Evolutionary conservation across 225 moss, liverwort and hornwort genomes (phyloP), one percentile per base, ranked within the genome.

Genomic region (Thuidium tamariscinum): DNA sequence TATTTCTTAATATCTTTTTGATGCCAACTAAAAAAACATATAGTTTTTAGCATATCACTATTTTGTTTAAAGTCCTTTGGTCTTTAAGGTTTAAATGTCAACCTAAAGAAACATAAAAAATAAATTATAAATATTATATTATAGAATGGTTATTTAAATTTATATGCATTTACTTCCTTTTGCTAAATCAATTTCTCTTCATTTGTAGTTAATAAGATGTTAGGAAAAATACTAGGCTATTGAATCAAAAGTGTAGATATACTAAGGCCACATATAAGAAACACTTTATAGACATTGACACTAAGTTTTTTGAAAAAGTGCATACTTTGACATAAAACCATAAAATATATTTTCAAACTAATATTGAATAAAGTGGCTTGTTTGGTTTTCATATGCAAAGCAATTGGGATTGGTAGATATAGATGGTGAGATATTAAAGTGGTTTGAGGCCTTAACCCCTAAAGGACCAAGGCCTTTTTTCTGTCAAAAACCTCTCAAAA

Each of bases 201-300:
- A 52, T n/a, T 22, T n/a, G 4, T 32, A 49, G 11, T 73, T 32
- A 20, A 22, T 14, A 52, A 49, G 34, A 51, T 51, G 51, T 51
- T 34, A 74, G 5, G 16, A 48, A 1, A 32, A 32, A 32, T 19
- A 73, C 7, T 48, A 48, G 11, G 4, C 7, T 11, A 48, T 7
- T 48, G 11, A 49, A 20, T 49, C 2, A 32, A 74, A 32, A 11
- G 20, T 19, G 1, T 7, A 2, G 20, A 20, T 30, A 12, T 11
- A 32, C 7, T 1, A 74, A 49, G 4, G 2, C 0, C 2, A 2
- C 10, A 18, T 1, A 0, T 18, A 32, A 11, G 7, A 30, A 12
- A 49, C 11, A 73, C 10, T 6, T 18, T 19, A 10, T 72, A 0
- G 2, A 49, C 49, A 73, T 32, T 30, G 2, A 5, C 8, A 48